Base-by-base conservation (phyloP, 2,329 filamentous ascomycete genomes). In the Aspergillus ruber region DNA sequence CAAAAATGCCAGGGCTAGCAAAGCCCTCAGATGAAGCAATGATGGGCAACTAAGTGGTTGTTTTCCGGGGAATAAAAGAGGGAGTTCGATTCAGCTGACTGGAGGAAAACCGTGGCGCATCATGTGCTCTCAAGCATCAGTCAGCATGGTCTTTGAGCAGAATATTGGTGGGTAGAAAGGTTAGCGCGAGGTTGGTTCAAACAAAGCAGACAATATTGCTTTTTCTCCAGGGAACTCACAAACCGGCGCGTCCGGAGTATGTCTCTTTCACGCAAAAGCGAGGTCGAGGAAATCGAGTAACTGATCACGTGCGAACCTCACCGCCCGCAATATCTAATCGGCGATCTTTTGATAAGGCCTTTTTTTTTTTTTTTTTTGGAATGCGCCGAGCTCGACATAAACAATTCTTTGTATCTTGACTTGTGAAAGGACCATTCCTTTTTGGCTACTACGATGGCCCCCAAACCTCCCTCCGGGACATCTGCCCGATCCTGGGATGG, bases 401-500 rank as follows among this genome's bases (percentile, higher is more conserved):
- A 43, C 27, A 43, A 49, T 44, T 43, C 33, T 23, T 15, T 15
- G 18, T 42, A 36, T 32, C 15, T 40, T 36, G 25, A 35, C 8
- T 40, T 27, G 20, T 9, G 25, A 45, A 40, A 38, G 25, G n/a
- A 27, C 15, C 17, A 36, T 36, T 50, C 40, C 17, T 40, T 43
- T 43, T 35, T 43, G 6, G 23, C 29, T 32, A 36, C n/a, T 17
- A 42, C 20, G 25, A 68, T 69, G 62, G 60, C 66, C 32, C 57
- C 62, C 2, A 66, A 67, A 76, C 74, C 67, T 73, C 72, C 62
- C 74, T 56, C 65, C 38, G 51, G 53, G 17, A 56, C 61, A 4
- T 65, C 73, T 29, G 71, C 76, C 38, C 72, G 81, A 55, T 74
- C 79, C 23, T 91, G 86, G 82, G 80, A 85, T 59, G 80, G 79